Evolutionary conservation across 2,329 filamentous ascomycete species (phyloP).

Genomic region (Penicillium digitatum): DNA sequence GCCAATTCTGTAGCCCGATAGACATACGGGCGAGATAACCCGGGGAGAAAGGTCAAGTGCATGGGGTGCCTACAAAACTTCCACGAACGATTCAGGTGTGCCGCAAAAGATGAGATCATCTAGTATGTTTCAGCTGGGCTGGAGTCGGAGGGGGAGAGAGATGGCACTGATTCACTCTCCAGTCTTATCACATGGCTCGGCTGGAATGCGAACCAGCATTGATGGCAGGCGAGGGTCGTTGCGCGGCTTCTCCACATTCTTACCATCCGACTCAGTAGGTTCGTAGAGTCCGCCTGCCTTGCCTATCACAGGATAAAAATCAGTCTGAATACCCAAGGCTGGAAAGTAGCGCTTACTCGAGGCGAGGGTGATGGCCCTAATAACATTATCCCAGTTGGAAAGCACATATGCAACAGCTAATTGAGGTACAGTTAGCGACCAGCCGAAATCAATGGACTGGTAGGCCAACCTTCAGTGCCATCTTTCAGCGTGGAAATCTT

Average conservation of each 20-base stretch:
- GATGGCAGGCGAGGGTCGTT: constrained; percentile 54
- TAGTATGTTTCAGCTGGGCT: background rate
- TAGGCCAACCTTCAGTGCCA: constrained; percentile 55
- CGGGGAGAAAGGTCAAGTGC: background rate
- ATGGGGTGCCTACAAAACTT: background rate
- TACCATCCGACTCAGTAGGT: constrained; percentile 8
- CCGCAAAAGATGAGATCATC: background rate
- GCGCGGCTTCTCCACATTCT: constrained; percentile 59
- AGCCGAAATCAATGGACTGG: background rate
- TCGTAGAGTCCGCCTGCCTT: constrained; percentile 26
- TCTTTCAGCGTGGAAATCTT: constrained; percentile 59
- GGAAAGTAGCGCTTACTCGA: constrained; percentile 48
- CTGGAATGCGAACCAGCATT: constrained; percentile 44
- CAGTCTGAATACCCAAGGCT: background rate
- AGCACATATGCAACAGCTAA: constrained; percentile 62
- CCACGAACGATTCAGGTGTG: background rate
- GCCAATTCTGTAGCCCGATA: background rate
- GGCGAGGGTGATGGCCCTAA: constrained; percentile 62
- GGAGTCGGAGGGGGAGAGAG: background rate
- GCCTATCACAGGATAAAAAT: constrained; percentile 16
- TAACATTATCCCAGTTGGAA: constrained; percentile 63
- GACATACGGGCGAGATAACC: background rate
- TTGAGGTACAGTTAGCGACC: constrained; percentile 2
- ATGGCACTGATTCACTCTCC: constrained; percentile 16
- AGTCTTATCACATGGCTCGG: constrained; percentile 25